Conservation (phyloP, 2,329 filamentous ascomycete genomes). For the Verticillium alfalfae region DNA sequence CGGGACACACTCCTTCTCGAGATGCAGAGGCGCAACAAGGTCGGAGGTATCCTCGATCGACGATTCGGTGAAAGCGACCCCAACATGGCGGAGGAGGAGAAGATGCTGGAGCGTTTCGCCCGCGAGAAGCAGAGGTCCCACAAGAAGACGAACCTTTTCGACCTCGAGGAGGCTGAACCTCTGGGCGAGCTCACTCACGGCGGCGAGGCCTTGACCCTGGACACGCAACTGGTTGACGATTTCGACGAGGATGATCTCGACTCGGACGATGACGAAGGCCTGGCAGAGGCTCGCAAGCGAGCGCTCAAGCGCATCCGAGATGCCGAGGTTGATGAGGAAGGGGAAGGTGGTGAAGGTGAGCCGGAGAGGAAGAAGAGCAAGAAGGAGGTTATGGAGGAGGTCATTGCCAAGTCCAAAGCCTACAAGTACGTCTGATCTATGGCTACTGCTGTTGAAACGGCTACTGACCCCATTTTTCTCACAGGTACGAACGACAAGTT, state of each 20-base stretch:
- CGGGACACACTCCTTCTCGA: constrained; percentile 82
- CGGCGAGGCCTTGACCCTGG: constrained; percentile 67
- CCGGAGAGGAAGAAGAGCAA: constrained; percentile 90
- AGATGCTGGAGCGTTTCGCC: constrained; percentile 85
- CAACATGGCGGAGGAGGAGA: constrained; percentile 87
- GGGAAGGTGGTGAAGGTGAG: constrained; percentile 46
- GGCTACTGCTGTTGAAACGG: too few species aligned
- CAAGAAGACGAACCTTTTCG: constrained; percentile 77
- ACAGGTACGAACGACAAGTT: constrained; percentile 74
- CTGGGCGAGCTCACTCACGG: constrained; percentile 72
- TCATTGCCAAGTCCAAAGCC: constrained; percentile 94
- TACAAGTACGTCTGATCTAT: constrained; percentile 54
- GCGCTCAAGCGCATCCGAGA: constrained; percentile 39
- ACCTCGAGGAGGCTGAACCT: constrained; percentile 76
- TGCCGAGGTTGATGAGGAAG: constrained; percentile 40
- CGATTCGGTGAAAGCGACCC: constrained; percentile 95
- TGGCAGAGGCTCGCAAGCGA: constrained; percentile 50
- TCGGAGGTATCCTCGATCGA: constrained; percentile 86
- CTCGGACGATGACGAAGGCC: constrained; percentile 53
- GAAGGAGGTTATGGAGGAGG: constrained; percentile 94
- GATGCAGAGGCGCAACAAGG: constrained; percentile 83
- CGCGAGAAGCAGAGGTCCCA: constrained; percentile 75
- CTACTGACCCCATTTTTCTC: not conserved
- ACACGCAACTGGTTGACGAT: constrained; percentile 51
- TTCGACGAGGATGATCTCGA: constrained; percentile 72